phyloP scores from a whole-genome alignment of 495 filamentous ascomycete genomes.

The Saxophila tyrrhenica region DNA sequence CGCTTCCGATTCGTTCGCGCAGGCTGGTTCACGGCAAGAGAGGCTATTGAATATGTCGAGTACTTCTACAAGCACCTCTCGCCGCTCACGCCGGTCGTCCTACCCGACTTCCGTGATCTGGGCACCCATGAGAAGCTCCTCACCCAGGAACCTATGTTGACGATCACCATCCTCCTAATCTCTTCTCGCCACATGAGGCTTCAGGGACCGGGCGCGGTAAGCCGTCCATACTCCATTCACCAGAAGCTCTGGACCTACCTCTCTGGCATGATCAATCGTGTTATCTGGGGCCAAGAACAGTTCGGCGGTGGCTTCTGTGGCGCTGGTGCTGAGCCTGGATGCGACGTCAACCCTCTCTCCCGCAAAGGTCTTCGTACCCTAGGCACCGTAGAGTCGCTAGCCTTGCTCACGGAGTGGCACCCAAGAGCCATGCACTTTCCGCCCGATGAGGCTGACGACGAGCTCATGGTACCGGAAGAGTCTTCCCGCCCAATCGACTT shows the following conservation, averaged over 20 bases:
- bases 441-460: slow-evolving; percentile 66
- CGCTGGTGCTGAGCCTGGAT: slow-evolving; percentile 43
- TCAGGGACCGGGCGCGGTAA: slow-evolving; percentile 66
- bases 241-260: slow-evolving; percentile 94
- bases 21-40: slow-evolving; percentile 89
- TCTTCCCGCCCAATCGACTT: slow-evolving; percentile 1
- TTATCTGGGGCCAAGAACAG: slow-evolving; percentile 92
- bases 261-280: slow-evolving; percentile 82
- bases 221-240: slow-evolving; percentile 81
- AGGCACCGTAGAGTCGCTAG: slow-evolving; percentile 83
- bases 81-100: slow-evolving; percentile 81
- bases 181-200: slow-evolving; percentile 75
- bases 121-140: slow-evolving; percentile 64
- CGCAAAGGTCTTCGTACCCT: slow-evolving; percentile 74
- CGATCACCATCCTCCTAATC: slow-evolving; percentile 81
- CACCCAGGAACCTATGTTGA: slow-evolving; percentile 81
- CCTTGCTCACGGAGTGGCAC: slow-evolving; percentile 95
- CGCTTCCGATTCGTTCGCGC: slow-evolving; percentile 84
- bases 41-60: slow-evolving; percentile 84
- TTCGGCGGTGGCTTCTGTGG: slow-evolving; percentile 82
- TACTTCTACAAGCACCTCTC: slow-evolving; percentile 89
- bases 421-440: slow-evolving; percentile 91
- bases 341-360: slow-evolving; percentile 27
- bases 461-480: slow-evolving; percentile 37
- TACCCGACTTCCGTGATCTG: slow-evolving; percentile 67